These are phyloP conservation scores for Trichosanthes truncata DNA, from an alignment of 306 rosid species.

Conservation along the genomic window DNA sequence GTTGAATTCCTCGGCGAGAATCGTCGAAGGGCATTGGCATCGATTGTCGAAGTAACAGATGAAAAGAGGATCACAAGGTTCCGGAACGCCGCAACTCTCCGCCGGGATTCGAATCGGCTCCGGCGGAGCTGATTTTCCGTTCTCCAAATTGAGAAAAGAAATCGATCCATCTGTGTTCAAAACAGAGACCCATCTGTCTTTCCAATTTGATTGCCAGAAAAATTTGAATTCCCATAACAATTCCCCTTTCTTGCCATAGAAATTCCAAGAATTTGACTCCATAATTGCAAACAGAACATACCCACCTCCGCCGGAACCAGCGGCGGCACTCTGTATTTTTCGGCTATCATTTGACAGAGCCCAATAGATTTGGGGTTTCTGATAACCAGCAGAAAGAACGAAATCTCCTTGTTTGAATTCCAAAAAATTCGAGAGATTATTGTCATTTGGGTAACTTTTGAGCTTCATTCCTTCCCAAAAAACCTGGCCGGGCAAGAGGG, in stretches of 20 bases:
- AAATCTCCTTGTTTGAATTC: constrained; percentile 29
- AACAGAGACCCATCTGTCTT: constrained; percentile 25
- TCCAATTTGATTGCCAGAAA: constrained; percentile 1
- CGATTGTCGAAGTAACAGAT: constrained; percentile 15
- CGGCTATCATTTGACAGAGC: constrained; percentile 27
- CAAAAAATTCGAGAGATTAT: constrained; percentile 23
- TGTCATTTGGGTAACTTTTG: constrained; percentile 21
- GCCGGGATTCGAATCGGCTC: constrained; percentile 19
- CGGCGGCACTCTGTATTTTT: constrained; percentile 17
- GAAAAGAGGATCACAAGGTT: constrained; percentile 27
- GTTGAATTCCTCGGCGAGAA: constrained; percentile 9
- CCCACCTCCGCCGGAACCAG: background rate
- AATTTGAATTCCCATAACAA: constrained; percentile 34
- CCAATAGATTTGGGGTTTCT: constrained; percentile 46
- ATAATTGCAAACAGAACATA: constrained; percentile 21
- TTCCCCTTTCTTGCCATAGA: constrained; percentile 24
- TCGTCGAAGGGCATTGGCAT: constrained; percentile 24
- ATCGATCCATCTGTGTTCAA: constrained; percentile 18
- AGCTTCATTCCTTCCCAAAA: constrained; percentile 42
- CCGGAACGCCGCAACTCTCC: constrained; percentile 23
- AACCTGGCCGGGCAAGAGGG: constrained; percentile 41
- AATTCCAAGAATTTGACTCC: constrained; percentile 31
- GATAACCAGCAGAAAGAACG: constrained; percentile 31
- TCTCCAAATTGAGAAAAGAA: constrained; percentile 15
- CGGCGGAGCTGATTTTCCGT: constrained; percentile 9